Percentiles rank a stretch among this genome's conserved stretches.
These are phyloP conservation scores for Carex sylvatica DNA, from an alignment of 202 grass and related monocot species.

Conservation along the genomic window DNA sequence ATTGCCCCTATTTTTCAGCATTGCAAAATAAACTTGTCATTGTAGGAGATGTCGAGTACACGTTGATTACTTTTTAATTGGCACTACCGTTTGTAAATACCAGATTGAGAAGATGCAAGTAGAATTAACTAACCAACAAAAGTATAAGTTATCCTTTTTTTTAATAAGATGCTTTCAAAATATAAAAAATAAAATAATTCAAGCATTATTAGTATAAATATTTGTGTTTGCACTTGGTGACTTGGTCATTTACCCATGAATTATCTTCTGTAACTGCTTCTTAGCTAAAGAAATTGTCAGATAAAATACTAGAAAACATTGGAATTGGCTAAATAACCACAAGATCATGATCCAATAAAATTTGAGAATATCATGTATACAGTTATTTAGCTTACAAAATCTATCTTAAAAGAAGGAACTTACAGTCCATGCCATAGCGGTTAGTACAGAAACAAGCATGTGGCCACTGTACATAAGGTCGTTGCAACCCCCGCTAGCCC, in stretches of 20 bases:
- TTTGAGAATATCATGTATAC: neutral
- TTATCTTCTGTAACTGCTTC: neutral
- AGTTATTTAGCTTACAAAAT: neutral
- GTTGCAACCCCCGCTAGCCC: conserved; percentile 88
- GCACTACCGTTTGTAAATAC: neutral
- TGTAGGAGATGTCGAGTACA: neutral
- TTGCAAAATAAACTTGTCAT: neutral
- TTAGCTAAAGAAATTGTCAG: neutral
- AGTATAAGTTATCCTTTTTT: neutral
- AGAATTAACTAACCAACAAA: neutral
- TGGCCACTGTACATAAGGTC: conserved; percentile 95
- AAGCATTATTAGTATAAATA: neutral
- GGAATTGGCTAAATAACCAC: neutral
- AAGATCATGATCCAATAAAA: neutral
- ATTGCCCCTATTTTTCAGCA: neutral
- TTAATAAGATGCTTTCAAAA: neutral
- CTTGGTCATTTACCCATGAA: neutral
- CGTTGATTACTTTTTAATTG: neutral
- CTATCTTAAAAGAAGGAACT: neutral
- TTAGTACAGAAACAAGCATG: conserved; percentile 92
- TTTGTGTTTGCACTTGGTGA: neutral
- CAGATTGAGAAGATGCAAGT: neutral
- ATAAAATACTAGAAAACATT: neutral
- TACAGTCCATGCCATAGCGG: conserved; percentile 99
- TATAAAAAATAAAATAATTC: neutral